Percentiles rank a stretch among this genome's conserved stretches.
Conservation (phyloP, 1,139 yeast genomes). For the Geotrichum reessii region DNA sequence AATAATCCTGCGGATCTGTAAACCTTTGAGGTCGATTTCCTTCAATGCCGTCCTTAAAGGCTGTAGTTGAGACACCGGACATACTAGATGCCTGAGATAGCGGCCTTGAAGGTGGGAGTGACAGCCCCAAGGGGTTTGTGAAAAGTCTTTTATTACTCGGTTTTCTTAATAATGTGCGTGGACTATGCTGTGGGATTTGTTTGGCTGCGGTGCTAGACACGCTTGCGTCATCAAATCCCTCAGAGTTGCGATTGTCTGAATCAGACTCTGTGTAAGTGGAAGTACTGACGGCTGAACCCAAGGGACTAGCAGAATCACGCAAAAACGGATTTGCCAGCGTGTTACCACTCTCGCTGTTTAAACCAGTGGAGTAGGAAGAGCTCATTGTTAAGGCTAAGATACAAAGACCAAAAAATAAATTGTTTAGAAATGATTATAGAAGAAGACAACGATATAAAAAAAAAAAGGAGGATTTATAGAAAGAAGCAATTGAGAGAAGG, state of each 20-base stretch:
- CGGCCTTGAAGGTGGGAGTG: constrained; percentile 42
- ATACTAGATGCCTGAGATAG: constrained; percentile 57
- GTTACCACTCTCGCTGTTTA: background rate
- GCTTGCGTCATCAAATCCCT: constrained; percentile 1
- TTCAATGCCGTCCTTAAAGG: constrained; percentile 67
- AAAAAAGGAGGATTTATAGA: background rate
- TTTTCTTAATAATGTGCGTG: background rate
- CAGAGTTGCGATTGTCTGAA: constrained; percentile 30
- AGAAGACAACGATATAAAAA: background rate
- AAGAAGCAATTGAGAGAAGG: background rate
- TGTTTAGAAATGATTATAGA: background rate
- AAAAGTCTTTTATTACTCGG: background rate
- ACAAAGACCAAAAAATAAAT: background rate
- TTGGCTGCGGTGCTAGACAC: constrained; percentile 9
- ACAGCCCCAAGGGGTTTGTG: background rate
- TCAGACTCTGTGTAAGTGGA: constrained; percentile 35
- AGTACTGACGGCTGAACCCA: constrained; percentile 19
- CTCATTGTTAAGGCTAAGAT: background rate
- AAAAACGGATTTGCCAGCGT: background rate
- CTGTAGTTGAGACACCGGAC: constrained; percentile 63
- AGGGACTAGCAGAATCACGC: background rate
- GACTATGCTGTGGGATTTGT: background rate
- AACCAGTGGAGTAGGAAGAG: background rate
- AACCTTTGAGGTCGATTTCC: constrained; percentile 51
- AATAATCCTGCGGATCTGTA: constrained; percentile 38